These are phyloP conservation scores for Pichia gijzeniarum DNA, from an alignment of 805 yeast species.

Conservation along the genomic window DNA sequence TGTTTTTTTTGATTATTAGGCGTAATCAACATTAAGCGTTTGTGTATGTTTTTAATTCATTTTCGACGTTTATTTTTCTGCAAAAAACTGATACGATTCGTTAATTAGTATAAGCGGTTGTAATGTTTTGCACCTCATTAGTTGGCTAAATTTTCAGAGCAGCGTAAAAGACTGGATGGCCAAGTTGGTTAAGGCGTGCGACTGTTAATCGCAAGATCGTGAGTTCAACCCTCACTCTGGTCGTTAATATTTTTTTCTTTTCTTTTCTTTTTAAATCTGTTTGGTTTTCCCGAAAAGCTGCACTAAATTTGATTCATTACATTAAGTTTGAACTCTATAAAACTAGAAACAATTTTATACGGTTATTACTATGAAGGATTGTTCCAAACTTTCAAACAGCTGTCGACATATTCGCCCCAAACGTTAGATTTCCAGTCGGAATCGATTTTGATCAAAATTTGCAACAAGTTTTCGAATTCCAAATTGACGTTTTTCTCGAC, in stretches of 20 bases:
- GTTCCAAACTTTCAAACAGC: conserved; percentile 25
- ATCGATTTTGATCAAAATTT: conserved; percentile 16
- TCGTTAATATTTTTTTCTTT: too few relatives aligned
- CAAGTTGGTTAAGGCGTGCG: conserved; percentile 59
- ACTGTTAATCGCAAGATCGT: conserved; percentile 61
- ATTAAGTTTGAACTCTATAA: too few relatives aligned
- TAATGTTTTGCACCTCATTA: too few relatives aligned
- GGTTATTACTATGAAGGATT: too few relatives aligned
- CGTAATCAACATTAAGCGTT: too few relatives aligned
- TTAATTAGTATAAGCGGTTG: too few relatives aligned
- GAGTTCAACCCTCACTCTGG: conserved; percentile 58
- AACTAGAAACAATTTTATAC: too few relatives aligned
- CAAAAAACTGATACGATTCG: too few relatives aligned
- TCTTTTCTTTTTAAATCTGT: neutral
- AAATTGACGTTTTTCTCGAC: conserved; percentile 34
- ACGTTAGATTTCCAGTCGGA: conserved; percentile 22
- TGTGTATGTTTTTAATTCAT: too few relatives aligned
- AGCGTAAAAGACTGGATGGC: conserved; percentile 56
- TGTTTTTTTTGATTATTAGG: too few relatives aligned
- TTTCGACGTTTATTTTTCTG: too few relatives aligned
- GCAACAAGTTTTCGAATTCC: conserved; percentile 16
- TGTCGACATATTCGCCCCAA: conserved; percentile 20
- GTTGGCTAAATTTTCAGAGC: too few relatives aligned
- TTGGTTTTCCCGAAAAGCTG: neutral
- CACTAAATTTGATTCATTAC: neutral